Evolutionary conservation across 495 filamentous ascomycete species (phyloP), one percentile per base, ranked within the genome.

Genomic region (Geopyxis carbonaria): DNA sequence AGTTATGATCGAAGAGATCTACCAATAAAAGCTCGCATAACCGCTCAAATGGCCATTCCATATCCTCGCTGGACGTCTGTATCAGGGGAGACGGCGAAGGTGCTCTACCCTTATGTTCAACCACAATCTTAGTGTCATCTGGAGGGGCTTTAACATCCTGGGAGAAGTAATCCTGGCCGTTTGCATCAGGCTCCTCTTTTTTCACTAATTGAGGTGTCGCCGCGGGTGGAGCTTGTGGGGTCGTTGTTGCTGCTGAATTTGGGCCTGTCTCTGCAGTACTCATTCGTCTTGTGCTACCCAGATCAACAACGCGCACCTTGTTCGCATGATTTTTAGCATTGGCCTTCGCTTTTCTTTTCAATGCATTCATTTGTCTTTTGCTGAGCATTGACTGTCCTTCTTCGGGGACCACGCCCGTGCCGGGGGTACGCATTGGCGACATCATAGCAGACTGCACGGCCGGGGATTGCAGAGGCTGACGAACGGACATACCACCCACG

Each of bases 31-130:
- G 79, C 46, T 95, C 89, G 59, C 85, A 95, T 39, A 95, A 75
- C 34, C 80, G 75, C 47, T 94, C 86, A 52, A 75, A 89, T 3
- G 89, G 89, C 89, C 89, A 97, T 53, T 84, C 80, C n/a, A 69
- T 64, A 14, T 83, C 82, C 41, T 85, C 74, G n/a, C 52, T 45
- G 3, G 51, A 55, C 0, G 67, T 70, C 44, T 70, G 65, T 24
- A 74, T 65, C n/a, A 68, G 51, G 4, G 70, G 63, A 37, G 65
- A 73, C 44, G 76, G 73, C 0, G 71, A 68, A 6, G 66, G 61
- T 2, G 70, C 62, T 3, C 73, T 69, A 4, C 91, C 91, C 57
- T 93, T 95, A 64, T 87, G 93, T 53, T 95, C 89, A 9, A 84
- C 76, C n/a, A 93, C 79, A 27, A 97, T 70, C 50, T 93, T 94